These are phyloP conservation scores for Protomyces inundatus DNA, from an alignment of 1,139 yeast species.

Conservation along the genomic window DNA sequence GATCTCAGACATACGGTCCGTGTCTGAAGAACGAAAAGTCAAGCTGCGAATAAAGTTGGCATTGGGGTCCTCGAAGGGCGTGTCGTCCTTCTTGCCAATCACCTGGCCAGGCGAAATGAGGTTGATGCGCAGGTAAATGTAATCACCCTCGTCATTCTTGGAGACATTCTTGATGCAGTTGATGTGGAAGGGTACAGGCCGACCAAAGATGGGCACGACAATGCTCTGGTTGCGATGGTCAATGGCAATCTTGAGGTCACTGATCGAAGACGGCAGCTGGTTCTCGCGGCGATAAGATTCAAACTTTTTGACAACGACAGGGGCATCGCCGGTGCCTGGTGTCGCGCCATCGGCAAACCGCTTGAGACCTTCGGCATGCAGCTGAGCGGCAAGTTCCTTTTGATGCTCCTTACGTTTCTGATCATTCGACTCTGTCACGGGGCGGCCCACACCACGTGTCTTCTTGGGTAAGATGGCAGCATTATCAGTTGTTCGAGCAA, in stretches of 20 bases:
- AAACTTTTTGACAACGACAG: constrained; percentile 78
- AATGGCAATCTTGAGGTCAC: constrained; percentile 79
- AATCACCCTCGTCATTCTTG: constrained; percentile 94
- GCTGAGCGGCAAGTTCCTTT: constrained; percentile 43
- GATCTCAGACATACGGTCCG: constrained; percentile 86
- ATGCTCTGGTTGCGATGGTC: constrained; percentile 86
- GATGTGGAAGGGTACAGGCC: constrained; percentile 97
- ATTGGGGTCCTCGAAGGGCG: constrained; percentile 88
- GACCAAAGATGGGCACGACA: constrained; percentile 83
- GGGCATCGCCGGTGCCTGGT: constrained; percentile 64
- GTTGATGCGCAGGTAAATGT: constrained; percentile 80
- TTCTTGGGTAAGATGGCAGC: constrained; percentile 55
- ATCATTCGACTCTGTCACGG: constrained; percentile 68
- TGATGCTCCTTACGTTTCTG: constrained; percentile 80
- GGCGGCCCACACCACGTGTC: constrained; percentile 68
- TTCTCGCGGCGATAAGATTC: constrained; percentile 92
- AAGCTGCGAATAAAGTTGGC: constrained; percentile 82
- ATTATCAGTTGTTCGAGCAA: constrained; percentile 37
- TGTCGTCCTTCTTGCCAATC: constrained; percentile 63
- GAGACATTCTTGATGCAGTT: constrained; percentile 91
- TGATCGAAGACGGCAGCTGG: constrained; percentile 77
- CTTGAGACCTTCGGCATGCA: constrained; percentile 31
- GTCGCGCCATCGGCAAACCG: constrained; percentile 36
- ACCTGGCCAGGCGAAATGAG: constrained; percentile 88
- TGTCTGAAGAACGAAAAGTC: constrained; percentile 83